phyloP scores from a whole-genome alignment of 345 rosid species.

The Syzygium jambos region DNA sequence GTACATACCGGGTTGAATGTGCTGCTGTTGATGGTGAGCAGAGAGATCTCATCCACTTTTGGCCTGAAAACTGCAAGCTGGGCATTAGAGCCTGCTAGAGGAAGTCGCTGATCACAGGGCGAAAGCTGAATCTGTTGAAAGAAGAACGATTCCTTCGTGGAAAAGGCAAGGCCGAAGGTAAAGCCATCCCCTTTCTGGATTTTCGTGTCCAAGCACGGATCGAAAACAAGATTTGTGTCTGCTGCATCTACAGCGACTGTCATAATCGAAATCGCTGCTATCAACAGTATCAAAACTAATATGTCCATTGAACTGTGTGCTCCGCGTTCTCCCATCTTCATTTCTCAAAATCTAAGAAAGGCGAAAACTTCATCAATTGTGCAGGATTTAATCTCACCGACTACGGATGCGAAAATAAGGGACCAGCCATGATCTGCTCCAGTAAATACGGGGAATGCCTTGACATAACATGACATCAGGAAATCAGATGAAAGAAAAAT shows the following conservation, averaged over 20 bases:
- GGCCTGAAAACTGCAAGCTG: constrained; percentile 76
- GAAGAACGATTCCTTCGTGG: constrained; percentile 57
- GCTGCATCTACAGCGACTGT: constrained; percentile 17
- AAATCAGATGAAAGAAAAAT: not conserved
- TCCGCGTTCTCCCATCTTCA: not conserved
- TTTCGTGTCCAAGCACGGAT: constrained; percentile 63
- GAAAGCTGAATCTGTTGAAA: constrained; percentile 60
- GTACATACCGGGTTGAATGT: constrained; percentile 46
- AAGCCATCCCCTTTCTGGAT: constrained; percentile 71
- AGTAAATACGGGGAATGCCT: not conserved
- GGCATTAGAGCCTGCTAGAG: constrained; percentile 31
- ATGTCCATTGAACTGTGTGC: not conserved
- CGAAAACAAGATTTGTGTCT: constrained; percentile 45
- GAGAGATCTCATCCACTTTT: constrained; percentile 71
- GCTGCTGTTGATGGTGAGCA: constrained; percentile 55
- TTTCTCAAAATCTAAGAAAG: not conserved
- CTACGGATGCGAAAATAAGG: not conserved
- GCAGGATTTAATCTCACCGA: not conserved
- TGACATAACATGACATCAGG: not conserved
- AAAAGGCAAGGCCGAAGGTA: constrained; percentile 63
- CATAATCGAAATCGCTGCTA: not conserved
- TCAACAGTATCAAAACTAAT: not conserved
- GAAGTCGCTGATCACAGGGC: constrained; percentile 77
- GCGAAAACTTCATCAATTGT: not conserved
- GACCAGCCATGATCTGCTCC: not conserved